phyloP scores from a whole-genome alignment of 2,329 filamentous ascomycete genomes.

The Talaromyces albobiverticillius region DNA sequence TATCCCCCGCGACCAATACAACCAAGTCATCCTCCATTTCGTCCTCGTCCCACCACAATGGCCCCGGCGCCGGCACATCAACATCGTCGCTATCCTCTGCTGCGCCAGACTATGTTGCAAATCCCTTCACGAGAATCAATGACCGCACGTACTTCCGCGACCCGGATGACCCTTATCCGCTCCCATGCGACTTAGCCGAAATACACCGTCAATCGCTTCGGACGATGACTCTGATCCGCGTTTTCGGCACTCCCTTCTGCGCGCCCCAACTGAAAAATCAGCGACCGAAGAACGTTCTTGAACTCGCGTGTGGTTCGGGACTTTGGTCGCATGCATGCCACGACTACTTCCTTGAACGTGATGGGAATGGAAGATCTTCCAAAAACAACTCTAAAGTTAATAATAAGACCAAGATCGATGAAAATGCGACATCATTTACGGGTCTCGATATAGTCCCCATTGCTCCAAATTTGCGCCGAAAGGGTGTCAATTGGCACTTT shows the following conservation, averaged over 20 bases:
- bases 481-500: conserved; percentile 83
- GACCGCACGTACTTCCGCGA: conserved; percentile 82
- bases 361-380: conserved; percentile 45
- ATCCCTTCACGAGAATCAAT: conserved; percentile 68
- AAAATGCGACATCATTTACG: conserved; percentile 68
- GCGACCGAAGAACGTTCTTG: conserved; percentile 74
- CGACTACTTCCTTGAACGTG: conserved; percentile 64
- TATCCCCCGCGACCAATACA: neutral
- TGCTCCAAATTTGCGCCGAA: conserved; percentile 61
- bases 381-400: neutral
- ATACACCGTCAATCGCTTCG: conserved; percentile 83
- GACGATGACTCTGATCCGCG: conserved; percentile 74
- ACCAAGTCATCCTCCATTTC: conserved; percentile 3
- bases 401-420: neutral
- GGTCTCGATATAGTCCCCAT: conserved; percentile 78
- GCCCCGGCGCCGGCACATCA: conserved; percentile 23
- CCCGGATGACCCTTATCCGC: conserved; percentile 68
- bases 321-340: conserved; percentile 90
- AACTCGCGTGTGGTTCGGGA: conserved; percentile 81
- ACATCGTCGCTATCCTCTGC: conserved; percentile 35
- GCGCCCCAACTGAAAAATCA: conserved; percentile 64
- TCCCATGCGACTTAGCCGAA: conserved; percentile 83
- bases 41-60: neutral
- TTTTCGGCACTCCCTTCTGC: conserved; percentile 78
- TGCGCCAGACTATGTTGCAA: conserved; percentile 40